Percentiles rank a stretch among this genome's conserved stretches.
These are phyloP conservation scores for Shiraia bambusicola DNA, from an alignment of 2,329 filamentous ascomycete species.

Conservation along the genomic window DNA sequence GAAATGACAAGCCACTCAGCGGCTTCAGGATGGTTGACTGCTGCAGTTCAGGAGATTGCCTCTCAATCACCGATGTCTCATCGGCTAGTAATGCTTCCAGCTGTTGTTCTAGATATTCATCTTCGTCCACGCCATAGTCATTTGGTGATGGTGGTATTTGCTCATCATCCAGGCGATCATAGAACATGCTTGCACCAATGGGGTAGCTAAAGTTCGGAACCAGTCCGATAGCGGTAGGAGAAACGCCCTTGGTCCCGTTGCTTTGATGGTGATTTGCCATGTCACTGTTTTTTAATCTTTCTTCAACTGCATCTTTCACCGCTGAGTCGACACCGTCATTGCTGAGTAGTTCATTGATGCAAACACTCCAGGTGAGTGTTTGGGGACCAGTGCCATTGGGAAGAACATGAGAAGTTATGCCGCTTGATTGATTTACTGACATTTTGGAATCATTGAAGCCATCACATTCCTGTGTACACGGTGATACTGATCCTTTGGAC, in stretches of 20 bases:
- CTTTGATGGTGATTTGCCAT: not conserved
- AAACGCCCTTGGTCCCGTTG: not conserved
- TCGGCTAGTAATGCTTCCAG: not conserved
- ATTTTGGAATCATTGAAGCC: not conserved
- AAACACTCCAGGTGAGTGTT: conserved; percentile 14
- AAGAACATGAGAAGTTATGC: not conserved
- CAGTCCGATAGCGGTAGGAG: conserved; percentile 7
- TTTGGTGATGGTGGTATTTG: not conserved
- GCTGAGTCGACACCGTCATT: conserved; percentile 6
- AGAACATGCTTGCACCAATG: conserved; percentile 12
- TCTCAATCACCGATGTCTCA: conserved; percentile 1
- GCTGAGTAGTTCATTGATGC: conserved; percentile 9
- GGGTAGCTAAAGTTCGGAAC: conserved; percentile 32
- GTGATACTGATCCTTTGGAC: not conserved
- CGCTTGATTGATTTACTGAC: not conserved
- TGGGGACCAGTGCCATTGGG: not conserved
- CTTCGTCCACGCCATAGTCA: not conserved
- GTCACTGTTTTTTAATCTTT: conserved; percentile 1
- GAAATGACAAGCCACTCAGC: not conserved
- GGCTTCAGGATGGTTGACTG: too few species aligned
- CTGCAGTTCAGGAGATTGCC: not conserved
- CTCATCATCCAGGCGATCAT: conserved; percentile 4
- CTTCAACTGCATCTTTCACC: conserved; percentile 5
- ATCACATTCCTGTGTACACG: too few species aligned
- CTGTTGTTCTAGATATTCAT: not conserved